Conservation (phyloP, 352 stramenopile genomes). For the Paralagenidium karlingii region DNA sequence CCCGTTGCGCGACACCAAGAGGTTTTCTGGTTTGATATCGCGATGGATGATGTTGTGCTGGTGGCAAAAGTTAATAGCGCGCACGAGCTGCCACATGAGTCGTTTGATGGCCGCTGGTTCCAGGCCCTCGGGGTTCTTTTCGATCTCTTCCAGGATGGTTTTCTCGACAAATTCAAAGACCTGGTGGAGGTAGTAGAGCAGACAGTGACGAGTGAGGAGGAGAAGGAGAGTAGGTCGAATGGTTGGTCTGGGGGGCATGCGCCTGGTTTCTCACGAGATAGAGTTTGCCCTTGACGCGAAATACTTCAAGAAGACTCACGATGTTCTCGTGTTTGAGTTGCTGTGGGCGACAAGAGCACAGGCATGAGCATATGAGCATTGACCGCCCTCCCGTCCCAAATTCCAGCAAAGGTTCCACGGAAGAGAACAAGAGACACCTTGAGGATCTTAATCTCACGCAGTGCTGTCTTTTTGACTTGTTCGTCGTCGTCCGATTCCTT, state of each 20-base stretch:
- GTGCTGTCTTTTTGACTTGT: conserved; percentile 79
- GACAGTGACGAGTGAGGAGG: neutral
- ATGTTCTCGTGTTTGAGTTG: conserved; percentile 84
- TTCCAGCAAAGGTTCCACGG: neutral
- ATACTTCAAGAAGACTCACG: conserved; percentile 76
- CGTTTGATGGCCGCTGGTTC: conserved; percentile 45
- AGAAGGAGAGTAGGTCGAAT: neutral
- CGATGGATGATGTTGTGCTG: conserved; percentile 93
- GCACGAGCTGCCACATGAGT: conserved; percentile 78
- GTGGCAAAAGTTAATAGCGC: conserved; percentile 89
- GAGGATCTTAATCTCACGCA: conserved; percentile 77
- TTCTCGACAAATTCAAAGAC: conserved; percentile 85
- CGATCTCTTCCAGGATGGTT: conserved; percentile 83
- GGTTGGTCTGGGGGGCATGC: neutral
- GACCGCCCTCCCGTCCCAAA: neutral
- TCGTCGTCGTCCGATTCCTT: conserved; percentile 85
- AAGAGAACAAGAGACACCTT: conserved; percentile 12
- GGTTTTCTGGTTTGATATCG: conserved; percentile 92
- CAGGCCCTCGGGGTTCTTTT: conserved; percentile 76
- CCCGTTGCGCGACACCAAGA: conserved; percentile 87
- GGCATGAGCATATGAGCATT: conserved; percentile 6
- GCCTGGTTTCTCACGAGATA: conserved; percentile 19
- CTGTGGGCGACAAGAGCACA: conserved; percentile 6
- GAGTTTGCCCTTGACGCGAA: conserved; percentile 72
- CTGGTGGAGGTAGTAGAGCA: conserved; percentile 3